Conservation (phyloP, 257 asterid genomes). For the Petunia axillaris region DNA sequence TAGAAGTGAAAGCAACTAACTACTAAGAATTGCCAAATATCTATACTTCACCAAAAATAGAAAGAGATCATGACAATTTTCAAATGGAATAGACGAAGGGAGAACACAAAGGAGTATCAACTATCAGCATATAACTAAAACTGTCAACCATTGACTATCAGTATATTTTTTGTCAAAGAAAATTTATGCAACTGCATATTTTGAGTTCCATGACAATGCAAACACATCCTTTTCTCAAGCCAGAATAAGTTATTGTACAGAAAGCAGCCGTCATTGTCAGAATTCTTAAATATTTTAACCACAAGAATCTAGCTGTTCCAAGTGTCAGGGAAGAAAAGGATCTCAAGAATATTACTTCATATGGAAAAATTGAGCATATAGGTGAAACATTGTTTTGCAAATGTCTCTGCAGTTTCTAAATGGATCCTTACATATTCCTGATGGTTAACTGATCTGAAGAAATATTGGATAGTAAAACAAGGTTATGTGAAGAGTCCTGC, state of each 20-base stretch:
- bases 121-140: conserved; percentile 8
- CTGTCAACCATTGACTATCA: not conserved
- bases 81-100: not conserved
- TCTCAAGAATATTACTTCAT: not conserved
- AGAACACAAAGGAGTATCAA: not conserved
- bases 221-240: not conserved
- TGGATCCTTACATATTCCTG: not conserved
- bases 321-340: not conserved
- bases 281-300: not conserved
- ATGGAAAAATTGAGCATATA: not conserved
- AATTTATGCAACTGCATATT: not conserved
- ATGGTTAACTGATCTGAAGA: too few species aligned
- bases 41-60: not conserved
- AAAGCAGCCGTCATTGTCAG: not conserved
- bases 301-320: not conserved
- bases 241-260: not conserved
- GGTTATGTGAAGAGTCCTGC: not conserved
- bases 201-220: not conserved
- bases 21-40: conserved; percentile 6
- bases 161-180: not conserved
- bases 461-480: not conserved
- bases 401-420: not conserved
- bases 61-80: not conserved
- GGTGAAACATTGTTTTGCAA: not conserved
- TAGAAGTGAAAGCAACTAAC: conserved; percentile 16